These are phyloP conservation scores for Saccharomyces kudriavzevii DNA, from an alignment of 805 yeast species.

Conservation along the genomic window DNA sequence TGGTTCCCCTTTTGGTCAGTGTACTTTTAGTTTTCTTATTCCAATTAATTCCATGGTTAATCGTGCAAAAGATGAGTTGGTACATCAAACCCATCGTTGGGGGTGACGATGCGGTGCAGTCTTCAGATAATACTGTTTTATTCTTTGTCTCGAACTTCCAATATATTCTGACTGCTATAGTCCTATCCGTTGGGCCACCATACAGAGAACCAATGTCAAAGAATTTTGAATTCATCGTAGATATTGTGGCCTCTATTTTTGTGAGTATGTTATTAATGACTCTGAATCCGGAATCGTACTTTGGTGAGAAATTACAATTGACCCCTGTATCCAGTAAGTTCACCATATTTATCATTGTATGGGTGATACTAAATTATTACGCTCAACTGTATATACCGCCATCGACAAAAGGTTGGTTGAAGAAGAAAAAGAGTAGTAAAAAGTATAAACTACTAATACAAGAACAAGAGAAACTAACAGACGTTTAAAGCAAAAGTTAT, in stretches of 20 bases:
- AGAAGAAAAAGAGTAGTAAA: conserved; percentile 33
- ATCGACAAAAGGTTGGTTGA: conserved; percentile 26
- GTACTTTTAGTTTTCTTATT: conserved; percentile 55
- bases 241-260: conserved; percentile 43
- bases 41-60: conserved; percentile 62
- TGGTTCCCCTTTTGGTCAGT: conserved; percentile 74
- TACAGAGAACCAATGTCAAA: conserved; percentile 68
- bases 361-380: conserved; percentile 43
- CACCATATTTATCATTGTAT: conserved; percentile 41
- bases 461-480: conserved; percentile 3
- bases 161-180: conserved; percentile 73
- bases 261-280: conserved; percentile 50
- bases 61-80: conserved; percentile 58
- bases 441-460: conserved; percentile 30
- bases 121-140: conserved; percentile 82
- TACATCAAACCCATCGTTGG: conserved; percentile 75
- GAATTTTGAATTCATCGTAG: conserved; percentile 63
- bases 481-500: not conserved
- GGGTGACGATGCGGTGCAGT: conserved; percentile 69
- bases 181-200: conserved; percentile 90
- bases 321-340: conserved; percentile 48
- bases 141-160: conserved; percentile 81
- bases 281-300: conserved; percentile 40
- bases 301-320: conserved; percentile 70
- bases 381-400: conserved; percentile 30